Conservation (phyloP, 257 asterid species). For the Gentiana dahurica region DNA sequence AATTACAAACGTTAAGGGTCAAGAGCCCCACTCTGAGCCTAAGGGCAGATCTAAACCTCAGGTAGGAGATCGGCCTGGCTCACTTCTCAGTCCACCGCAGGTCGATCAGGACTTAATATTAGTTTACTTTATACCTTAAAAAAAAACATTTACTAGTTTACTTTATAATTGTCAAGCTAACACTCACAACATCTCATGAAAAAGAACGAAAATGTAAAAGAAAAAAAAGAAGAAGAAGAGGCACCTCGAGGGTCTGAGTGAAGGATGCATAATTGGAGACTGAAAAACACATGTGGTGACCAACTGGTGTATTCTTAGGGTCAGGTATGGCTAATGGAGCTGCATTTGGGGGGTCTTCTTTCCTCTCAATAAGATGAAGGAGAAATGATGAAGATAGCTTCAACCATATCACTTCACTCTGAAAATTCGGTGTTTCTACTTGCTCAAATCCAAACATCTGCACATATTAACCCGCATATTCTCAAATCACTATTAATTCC, state of each 20-base stretch:
- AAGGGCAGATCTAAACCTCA: too few relatives aligned
- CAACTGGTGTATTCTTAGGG: constrained; percentile 53
- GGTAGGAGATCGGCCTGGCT: too few relatives aligned
- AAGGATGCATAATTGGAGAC: constrained; percentile 60
- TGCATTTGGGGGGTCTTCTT: constrained; percentile 53
- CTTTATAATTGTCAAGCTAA: too few relatives aligned
- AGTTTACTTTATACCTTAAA: too few relatives aligned
- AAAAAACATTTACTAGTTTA: too few relatives aligned
- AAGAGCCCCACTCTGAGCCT: too few relatives aligned
- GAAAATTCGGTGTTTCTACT: constrained; percentile 60
- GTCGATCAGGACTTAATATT: too few relatives aligned
- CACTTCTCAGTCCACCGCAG: too few relatives aligned
- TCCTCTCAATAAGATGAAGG: constrained; percentile 72
- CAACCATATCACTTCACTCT: constrained; percentile 70
- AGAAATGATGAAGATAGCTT: constrained; percentile 43
- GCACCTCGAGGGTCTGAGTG: constrained; percentile 53
- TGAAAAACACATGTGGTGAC: constrained; percentile 78
- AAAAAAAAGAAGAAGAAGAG: background rate
- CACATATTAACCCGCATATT: too few relatives aligned
- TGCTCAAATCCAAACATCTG: constrained; percentile 77
- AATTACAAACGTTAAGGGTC: too few relatives aligned
- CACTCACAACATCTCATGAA: background rate
- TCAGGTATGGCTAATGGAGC: constrained; percentile 26
- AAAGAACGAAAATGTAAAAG: background rate
- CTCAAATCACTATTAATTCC: too few relatives aligned